Base-by-base conservation (phyloP, 352 stramenopile genomes). In the Globisporangium spinosum region DNA sequence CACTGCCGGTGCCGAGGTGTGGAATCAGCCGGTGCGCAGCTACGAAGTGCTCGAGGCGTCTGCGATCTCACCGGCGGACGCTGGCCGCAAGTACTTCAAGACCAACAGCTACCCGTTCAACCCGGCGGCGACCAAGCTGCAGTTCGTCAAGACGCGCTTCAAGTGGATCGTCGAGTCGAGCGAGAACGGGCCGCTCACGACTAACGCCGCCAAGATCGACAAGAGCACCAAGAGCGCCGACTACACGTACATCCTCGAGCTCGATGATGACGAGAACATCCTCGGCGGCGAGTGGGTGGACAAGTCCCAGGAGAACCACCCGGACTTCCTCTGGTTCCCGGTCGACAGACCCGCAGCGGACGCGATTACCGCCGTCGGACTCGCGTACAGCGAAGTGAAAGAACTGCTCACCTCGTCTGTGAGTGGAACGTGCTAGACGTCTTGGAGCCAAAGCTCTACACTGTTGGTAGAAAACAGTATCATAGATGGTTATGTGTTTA, bases 241-340 rank as follows among this genome's bases (percentile, higher is more conserved):
- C 63, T 90, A 90, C 72, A 69, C 87, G 57, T 90, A 90, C 67
- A 40, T 88, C 6, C 75, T 91, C 15, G 83, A 91, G 70, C 78
- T 83, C 40, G 76, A 92, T 60, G 73, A 76, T 12, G 67, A 72
- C 2, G 75, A 82, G 40, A 74, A 88, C 64, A 87, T 91, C 69
- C 72, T 89, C 15, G 83, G 83, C 58, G 83, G 83, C 7, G 83
- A 91, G 67, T 91, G 83, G 83, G 34, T 91, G 23, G 66, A 65
- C n/a, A 71, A 64, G 3, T 89, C 80, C 3, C 73, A 76, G 12
- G 73, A 62, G 5, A 78, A 83, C 57, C 85, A 93, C 67, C 78
- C 80, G 0, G 85, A 93, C 54, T 93, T 93, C 61, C 45, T 91
- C 2, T 93, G 85, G 85, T 78, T 93, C n/a, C 73, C 79, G 13